Evolutionary conservation across 2,329 filamentous ascomycete species (phyloP).

Genomic region (Sporothrix brunneoviolacea): DNA sequence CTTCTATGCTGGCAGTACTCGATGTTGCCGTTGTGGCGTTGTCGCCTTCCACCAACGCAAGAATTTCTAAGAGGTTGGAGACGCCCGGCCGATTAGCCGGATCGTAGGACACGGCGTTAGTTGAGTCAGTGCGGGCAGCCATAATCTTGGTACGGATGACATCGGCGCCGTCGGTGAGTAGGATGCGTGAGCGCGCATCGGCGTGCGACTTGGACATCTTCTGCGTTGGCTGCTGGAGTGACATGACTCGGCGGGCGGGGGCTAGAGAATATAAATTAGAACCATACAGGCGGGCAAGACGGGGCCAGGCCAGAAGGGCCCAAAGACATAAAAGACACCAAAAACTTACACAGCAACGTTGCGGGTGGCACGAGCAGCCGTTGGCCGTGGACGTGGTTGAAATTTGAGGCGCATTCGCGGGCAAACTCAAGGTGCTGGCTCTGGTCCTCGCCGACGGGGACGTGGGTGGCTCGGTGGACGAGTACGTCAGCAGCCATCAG

Average conservation of each 20-base stretch:
- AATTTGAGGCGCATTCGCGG: conserved; percentile 75
- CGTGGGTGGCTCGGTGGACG: conserved; percentile 82
- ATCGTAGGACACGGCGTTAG: conserved; percentile 64
- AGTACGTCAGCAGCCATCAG: conserved; percentile 92
- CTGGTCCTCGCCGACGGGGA: conserved; percentile 96
- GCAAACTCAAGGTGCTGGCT: conserved; percentile 90
- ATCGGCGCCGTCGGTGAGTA: conserved; percentile 65
- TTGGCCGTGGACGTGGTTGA: conserved; percentile 67
- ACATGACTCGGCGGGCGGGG: conserved; percentile 84
- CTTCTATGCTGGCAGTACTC: neutral
- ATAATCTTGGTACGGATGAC: conserved; percentile 65
- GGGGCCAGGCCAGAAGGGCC: conserved; percentile 1
- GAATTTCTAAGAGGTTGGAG: conserved; percentile 75
- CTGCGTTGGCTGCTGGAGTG: conserved; percentile 63
- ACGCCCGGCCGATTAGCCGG: conserved; percentile 66
- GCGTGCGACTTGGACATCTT: conserved; percentile 95
- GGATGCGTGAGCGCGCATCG: conserved; percentile 67
- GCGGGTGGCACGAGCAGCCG: conserved; percentile 61
- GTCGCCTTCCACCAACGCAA: conserved; percentile 56
- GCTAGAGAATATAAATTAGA: no score
- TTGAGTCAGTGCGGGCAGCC: conserved; percentile 69
- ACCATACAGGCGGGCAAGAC: neutral
- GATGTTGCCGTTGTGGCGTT: conserved; percentile 11
- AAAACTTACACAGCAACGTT: conserved; percentile 52
- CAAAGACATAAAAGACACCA: neutral